Base-by-base conservation (phyloP, 2,329 filamentous ascomycete species). In the Fusarium veterinarium region DNA sequence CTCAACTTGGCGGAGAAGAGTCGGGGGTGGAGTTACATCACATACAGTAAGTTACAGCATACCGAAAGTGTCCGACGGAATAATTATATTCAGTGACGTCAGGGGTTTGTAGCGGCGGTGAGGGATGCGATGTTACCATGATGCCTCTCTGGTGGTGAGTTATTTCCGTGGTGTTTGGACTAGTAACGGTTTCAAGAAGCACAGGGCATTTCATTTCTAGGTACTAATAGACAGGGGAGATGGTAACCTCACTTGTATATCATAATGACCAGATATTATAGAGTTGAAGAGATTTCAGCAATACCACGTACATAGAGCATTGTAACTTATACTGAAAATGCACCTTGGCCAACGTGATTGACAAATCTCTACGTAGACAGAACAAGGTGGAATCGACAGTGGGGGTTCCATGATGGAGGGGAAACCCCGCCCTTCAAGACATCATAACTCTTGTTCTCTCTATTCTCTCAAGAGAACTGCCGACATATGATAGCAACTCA, bases 371-470 rank as follows among this genome's bases (percentile, higher is more conserved):
- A 61, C 19, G 20, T 23, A 52, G 17, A 28, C 55, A 37, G 41
- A 45, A n/a, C 17, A 55, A 53, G 33, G 46, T 48, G 45, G 48
- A 51, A 41, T 49, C 25, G 19, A 46, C 19, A 35, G 65, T 68
- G 65, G 65, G 57, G 64, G 41, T 45, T 67, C 46, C 37, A 67
- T 52, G 45, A 53, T 67, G 52, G 64, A 53, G 48, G 64, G 64
- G 31, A 55, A 67, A 40, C 64, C 65, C 65, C 65, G 55, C 63
- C 33, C 56, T 68, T 5, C n/a, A 62, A 63, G 41, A 49, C 41
- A 63, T 64, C 48, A 65, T 57, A 49, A 17, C 59, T 28, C 61
- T 37, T 57, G 42, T 62, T 33, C 35, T 61, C 63, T 67, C 45
- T 59, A 25, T 61, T 20, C 45, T 67, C 63, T 48, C 40, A 35